Evolutionary conservation across 2,329 filamentous ascomycete genomes (phyloP), one percentile per base, ranked within the genome.

Genomic region (Plectosphaerella cucumerina): DNA sequence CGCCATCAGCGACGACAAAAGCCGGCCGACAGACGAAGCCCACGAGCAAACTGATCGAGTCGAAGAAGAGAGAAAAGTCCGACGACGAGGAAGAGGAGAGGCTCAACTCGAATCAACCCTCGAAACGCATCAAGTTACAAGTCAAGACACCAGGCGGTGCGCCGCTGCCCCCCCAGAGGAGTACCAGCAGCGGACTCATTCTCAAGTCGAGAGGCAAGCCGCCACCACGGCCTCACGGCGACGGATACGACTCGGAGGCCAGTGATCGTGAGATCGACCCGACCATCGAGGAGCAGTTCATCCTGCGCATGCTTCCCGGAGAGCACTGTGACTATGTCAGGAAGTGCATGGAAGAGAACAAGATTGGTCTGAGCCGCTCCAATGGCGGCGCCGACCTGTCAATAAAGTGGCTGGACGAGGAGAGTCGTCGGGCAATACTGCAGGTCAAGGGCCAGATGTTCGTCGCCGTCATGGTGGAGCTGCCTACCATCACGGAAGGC

Each of bases 201-300:
- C 65, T 89, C 51, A 86, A 84, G 61, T 75, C 82, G 46, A 83
- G 85, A 59, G 86, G 86, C n/a, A 80, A 84, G 56, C 77, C 82
- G 1, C 86, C 89, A 6, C 74, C 80, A 31, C 81, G 89, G 56
- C 84, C 85, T 5, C 81, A 83, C 1, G 94, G 94, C 48, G 90
- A 96, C 50, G 94, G 93, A 8, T 99, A 97, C 69, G 94, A 99
- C 66, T 97, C 92, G 3, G 94, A 97, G 68, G 90, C 92, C 12
- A 94, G 91, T 50, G 94, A 97, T 63, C 84, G 86, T 14, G 94
- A 99, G 67, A 70, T 75, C 10, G 94, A 99, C 62, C 94, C 94
- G 1, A 80, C 87, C 1, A 89, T 96, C 54, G 93, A 97, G 68
- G 88, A 93, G 62, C 87, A 95, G 57, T 90, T 97, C 58, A 78